Conservation (phyloP, 2,329 filamentous ascomycete species). For the Neofusicoccum sp. region DNA sequence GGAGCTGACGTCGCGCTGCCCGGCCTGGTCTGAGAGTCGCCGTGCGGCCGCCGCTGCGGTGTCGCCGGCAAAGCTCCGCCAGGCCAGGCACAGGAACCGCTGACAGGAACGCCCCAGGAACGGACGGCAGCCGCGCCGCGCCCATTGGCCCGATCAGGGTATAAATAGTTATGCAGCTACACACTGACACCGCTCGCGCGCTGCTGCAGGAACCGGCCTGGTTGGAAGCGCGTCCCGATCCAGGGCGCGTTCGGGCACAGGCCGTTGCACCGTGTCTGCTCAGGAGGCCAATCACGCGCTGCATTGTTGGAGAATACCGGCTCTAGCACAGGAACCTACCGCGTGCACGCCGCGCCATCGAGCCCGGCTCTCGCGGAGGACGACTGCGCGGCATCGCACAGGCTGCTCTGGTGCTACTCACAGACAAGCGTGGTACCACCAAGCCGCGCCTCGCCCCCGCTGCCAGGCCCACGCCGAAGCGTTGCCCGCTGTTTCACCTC, state of each 20-base stretch:
- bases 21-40: neutral
- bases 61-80: conserved; percentile 1
- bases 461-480: neutral
- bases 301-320: conserved; percentile 7
- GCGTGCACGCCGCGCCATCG: neutral
- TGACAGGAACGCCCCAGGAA: conserved; percentile 15
- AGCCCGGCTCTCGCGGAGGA: neutral
- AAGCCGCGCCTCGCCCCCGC: neutral
- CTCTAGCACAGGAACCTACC: conserved; percentile 4
- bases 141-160: conserved; percentile 6
- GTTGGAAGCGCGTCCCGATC: conserved; percentile 14
- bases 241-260: conserved; percentile 8
- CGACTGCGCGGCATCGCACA: conserved; percentile 9
- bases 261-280: neutral
- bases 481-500: conserved; percentile 15
- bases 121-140: conserved; percentile 1
- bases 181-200: conserved; percentile 10
- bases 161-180: conserved; percentile 15
- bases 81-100: neutral
- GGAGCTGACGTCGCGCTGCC: conserved; percentile 6
- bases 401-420: conserved; percentile 6
- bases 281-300: conserved; percentile 10
- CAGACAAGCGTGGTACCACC: neutral
- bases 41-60: neutral
- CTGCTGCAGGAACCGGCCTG: conserved; percentile 11